A percentile compares a stretch with the other conserved stretches of the same genome.
Conservation (phyloP, 306 rosid species). For the Citrullus amarus region DNA sequence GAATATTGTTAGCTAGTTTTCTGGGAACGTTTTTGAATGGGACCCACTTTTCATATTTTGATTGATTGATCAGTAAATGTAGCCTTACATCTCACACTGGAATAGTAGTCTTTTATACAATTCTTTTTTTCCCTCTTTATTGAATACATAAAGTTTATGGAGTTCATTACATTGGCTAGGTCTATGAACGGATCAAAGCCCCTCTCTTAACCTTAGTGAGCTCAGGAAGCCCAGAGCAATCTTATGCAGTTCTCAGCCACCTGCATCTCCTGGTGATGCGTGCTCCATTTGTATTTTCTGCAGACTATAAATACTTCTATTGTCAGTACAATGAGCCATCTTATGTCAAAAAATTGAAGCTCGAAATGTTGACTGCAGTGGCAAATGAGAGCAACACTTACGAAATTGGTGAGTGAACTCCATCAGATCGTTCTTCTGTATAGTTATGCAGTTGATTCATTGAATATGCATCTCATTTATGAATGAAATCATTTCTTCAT, state of each 20-base stretch:
- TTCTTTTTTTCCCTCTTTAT: background rate
- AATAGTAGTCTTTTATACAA: background rate
- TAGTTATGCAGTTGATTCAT: background rate
- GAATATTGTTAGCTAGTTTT: no score
- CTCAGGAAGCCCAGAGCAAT: conserved; percentile 98
- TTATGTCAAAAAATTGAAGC: conserved; percentile 95
- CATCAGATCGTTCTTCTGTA: background rate
- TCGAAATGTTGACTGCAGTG: conserved; percentile 97
- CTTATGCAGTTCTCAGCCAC: conserved; percentile 93
- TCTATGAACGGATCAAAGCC: conserved; percentile 96
- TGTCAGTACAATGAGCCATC: conserved; percentile 99
- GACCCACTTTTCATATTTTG: no score
- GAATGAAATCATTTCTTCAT: no score
- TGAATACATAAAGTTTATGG: background rate
- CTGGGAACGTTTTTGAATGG: no score
- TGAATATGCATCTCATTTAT: background rate
- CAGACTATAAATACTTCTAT: conserved; percentile 93
- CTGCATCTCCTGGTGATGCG: conserved; percentile 98
- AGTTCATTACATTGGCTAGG: conserved; percentile 28
- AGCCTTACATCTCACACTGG: background rate
- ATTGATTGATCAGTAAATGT: no score
- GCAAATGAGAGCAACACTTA: conserved; percentile 98
- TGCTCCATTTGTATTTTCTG: conserved; percentile 88
- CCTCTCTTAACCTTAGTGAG: conserved; percentile 95
- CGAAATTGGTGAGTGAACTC: conserved; percentile 61